Evolutionary conservation across 108 stramenopile species (phyloP).

Genomic region (Phaeodactylum tricornutum): DNA sequence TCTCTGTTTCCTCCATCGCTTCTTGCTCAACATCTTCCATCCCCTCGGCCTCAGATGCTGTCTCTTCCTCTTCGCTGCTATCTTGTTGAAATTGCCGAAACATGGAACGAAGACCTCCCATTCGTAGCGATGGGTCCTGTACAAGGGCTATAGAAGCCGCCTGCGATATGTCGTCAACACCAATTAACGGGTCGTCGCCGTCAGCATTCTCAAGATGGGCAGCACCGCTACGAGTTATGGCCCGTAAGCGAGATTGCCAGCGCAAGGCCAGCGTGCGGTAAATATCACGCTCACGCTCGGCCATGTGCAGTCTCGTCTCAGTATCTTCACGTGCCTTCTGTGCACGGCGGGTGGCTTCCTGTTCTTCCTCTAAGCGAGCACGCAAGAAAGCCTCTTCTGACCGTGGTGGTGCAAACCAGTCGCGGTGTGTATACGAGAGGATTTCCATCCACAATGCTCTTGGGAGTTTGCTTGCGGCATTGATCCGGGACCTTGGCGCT

Average conservation of each 20-base stretch:
- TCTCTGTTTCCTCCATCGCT: neutral
- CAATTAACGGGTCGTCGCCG: slow-evolving; percentile 1
- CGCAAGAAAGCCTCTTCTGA: slow-evolving; percentile 51
- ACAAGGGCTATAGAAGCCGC: slow-evolving; percentile 17
- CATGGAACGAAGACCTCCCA: neutral
- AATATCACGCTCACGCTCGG: slow-evolving; percentile 30
- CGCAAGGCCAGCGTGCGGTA: slow-evolving; percentile 52
- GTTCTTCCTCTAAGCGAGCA: slow-evolving; percentile 52
- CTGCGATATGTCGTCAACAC: slow-evolving; percentile 15
- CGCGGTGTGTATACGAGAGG: slow-evolving; percentile 65
- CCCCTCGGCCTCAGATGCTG: slow-evolving; percentile 15
- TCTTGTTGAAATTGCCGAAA: slow-evolving; percentile 4
- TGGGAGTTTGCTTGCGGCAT: slow-evolving; percentile 63
- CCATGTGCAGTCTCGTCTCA: slow-evolving; percentile 25
- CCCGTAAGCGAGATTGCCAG: slow-evolving; percentile 52
- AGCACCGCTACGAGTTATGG: slow-evolving; percentile 15
- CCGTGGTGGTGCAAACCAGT: slow-evolving; percentile 67
- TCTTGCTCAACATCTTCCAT: slow-evolving; percentile 25
- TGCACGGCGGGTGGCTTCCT: slow-evolving; percentile 36
- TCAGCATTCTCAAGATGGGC: slow-evolving; percentile 1
- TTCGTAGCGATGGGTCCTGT: slow-evolving; percentile 1
- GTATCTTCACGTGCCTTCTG: slow-evolving; percentile 46
- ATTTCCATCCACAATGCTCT: slow-evolving; percentile 71
- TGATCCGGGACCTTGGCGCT: slow-evolving; percentile 20
- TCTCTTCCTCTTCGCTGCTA: slow-evolving; percentile 22